These are phyloP conservation scores for Apiotrichum montevideense DNA, from an alignment of 1,284 basidiomycete genomes.

Conservation along the genomic window DNA sequence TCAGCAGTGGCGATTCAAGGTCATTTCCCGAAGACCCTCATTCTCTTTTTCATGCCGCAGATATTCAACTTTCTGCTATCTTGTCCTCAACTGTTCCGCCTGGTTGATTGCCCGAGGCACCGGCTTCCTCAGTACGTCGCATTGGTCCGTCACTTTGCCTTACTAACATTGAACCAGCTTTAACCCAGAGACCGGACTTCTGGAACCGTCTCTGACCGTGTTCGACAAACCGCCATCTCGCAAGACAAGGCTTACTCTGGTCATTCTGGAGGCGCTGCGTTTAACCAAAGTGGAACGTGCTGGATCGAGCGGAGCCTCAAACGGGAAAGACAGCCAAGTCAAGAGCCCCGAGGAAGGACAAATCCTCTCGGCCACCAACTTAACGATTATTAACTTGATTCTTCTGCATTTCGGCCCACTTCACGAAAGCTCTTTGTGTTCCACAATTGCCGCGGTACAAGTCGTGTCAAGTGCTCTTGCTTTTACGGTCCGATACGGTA, in stretches of 20 bases:
- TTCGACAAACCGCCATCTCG: conserved; percentile 56
- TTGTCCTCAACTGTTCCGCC: conserved; percentile 87
- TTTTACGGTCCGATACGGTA: conserved; percentile 77
- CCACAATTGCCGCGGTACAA: conserved; percentile 66
- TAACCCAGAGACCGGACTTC: conserved; percentile 61
- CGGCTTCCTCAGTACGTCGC: conserved; percentile 79
- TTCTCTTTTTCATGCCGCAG: conserved; percentile 96
- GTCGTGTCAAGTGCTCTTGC: conserved; percentile 67
- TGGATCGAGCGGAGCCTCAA: not conserved
- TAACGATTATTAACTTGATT: conserved; percentile 81
- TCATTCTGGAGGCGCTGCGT: conserved; percentile 56
- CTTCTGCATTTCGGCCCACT: conserved; percentile 72
- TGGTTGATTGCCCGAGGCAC: conserved; percentile 91
- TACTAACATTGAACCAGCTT: conserved; percentile 54
- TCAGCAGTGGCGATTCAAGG: conserved; percentile 92
- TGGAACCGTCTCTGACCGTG: conserved; percentile 64
- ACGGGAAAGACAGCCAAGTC: not conserved
- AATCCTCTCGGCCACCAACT: conserved; percentile 70
- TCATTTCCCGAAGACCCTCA: conserved; percentile 93
- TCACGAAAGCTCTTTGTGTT: conserved; percentile 68
- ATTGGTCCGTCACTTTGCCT: conserved; percentile 56
- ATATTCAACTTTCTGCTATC: conserved; percentile 96
- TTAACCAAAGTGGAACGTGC: conserved; percentile 62
- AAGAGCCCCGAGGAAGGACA: not conserved
- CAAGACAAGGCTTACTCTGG: conserved; percentile 54